Conservation (phyloP, 1,284 basidiomycete genomes). For the Boletus semigastroideus region DNA sequence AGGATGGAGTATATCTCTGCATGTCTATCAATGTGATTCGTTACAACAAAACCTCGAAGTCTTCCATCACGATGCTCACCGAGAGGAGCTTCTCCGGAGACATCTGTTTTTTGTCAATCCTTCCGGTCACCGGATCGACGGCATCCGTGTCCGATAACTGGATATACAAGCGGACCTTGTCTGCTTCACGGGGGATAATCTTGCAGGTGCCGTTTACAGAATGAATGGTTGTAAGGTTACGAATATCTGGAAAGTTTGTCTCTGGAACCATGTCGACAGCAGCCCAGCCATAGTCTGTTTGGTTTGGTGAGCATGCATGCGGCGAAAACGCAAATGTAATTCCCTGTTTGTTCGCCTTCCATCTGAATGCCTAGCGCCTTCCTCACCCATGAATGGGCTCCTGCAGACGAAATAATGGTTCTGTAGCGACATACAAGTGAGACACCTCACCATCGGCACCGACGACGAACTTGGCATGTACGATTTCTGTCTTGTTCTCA, state of each 20-base stretch:
- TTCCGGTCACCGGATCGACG: conserved; percentile 43
- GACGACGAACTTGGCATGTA: conserved; percentile 57
- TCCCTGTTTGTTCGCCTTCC: conserved; percentile 11
- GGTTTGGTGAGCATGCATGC: not conserved
- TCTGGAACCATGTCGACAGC: conserved; percentile 70
- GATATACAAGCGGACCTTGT: conserved; percentile 73
- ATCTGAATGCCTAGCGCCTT: conserved; percentile 2
- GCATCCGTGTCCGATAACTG: conserved; percentile 59
- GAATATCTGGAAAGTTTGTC: conserved; percentile 82
- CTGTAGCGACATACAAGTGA: no score
- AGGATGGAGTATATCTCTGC: conserved; percentile 61
- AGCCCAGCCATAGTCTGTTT: conserved; percentile 71
- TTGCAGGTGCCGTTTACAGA: conserved; percentile 63
- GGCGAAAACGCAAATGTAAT: not conserved
- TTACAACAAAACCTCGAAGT: no score
- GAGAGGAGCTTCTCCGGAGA: conserved; percentile 62
- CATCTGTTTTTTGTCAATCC: conserved; percentile 61
- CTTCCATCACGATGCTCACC: conserved; percentile 38
- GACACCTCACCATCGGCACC: conserved; percentile 54
- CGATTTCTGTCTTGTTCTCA: conserved; percentile 15
- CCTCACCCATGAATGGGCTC: conserved; percentile 80
- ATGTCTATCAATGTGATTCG: not conserved
- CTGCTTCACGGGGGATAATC: conserved; percentile 71
- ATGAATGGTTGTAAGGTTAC: conserved; percentile 62
- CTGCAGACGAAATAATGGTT: conserved; percentile 29